Base-by-base conservation (phyloP, 2,329 filamentous ascomycete genomes). In the Emmonsiellopsis sp. region DNA sequence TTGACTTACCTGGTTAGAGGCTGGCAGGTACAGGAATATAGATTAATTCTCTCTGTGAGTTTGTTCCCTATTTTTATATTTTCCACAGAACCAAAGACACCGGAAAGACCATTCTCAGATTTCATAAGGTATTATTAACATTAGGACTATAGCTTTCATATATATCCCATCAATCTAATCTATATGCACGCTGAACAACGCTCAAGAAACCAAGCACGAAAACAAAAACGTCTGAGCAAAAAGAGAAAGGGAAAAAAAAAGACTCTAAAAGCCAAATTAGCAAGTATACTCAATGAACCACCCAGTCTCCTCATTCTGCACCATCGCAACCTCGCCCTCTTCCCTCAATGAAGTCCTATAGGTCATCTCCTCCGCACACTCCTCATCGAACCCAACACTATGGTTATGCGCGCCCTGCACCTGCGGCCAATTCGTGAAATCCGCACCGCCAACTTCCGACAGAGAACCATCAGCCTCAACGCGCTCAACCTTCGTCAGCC, bases 401-500 rank as follows among this genome's bases (percentile, higher is more conserved):
- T 51, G 49, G 6, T 13, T 6, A 9, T 34, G 27, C 11, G 13
- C 8, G 13, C 49, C 49, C 7, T 10, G 6, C 2, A 33, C 21
- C 27, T 51, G 49, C 13, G 49, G 49, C 49, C 49, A 51, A 39
- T 51, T 51, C 36, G 49, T 51, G 37, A 51, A 51, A 42, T 51
- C 49, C 21, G 49, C 49, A 6, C 21, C 10, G 6, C 49, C 49
- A 34, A 51, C 33, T 21, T 43, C 13, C 21, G 13, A 9, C 13
- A 14, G 11, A 4, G 3, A 3, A 4, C 37, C 37, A 11, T 10
- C 33, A 3, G 37, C 11, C 6, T 43, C 21, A 10, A 6, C 13
- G 2, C n/a, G 37, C n/a, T 8, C 17, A 13, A 43, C n/a, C 1
- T 43, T 34, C 14, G 27, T 31, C 17, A 32, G 34, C 17, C 49